Evolutionary conservation across 768 basidiomycete species (phyloP).

Genomic region (Tulasnella sp.): DNA sequence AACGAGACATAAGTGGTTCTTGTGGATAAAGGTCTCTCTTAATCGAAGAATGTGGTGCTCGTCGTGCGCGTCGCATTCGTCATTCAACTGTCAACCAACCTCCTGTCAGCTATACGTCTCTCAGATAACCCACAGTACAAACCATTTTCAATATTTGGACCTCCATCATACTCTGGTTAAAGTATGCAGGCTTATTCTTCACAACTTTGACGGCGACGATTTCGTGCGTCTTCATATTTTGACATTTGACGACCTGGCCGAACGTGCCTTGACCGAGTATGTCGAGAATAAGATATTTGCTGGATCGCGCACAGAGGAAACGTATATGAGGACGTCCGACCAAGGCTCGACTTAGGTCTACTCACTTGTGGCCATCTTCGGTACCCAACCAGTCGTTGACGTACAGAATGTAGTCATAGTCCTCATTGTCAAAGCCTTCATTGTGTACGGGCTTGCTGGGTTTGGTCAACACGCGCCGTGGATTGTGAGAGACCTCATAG

Average conservation of each 20-base stretch:
- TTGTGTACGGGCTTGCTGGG: conserved; percentile 93
- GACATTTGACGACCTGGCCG: conserved; percentile 98
- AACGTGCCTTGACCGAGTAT: conserved; percentile 98
- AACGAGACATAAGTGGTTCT: conserved; percentile 91
- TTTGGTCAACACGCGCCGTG: conserved; percentile 91
- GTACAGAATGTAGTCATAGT: conserved; percentile 98
- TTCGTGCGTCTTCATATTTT: conserved; percentile 98
- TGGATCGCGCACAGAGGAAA: conserved; percentile 16
- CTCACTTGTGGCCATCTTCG: conserved; percentile 90
- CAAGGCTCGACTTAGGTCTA: conserved; percentile 19
- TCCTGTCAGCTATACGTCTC: not conserved
- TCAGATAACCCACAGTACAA: conserved; percentile 26
- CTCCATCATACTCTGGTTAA: conserved; percentile 99
- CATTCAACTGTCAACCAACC: conserved; percentile 60
- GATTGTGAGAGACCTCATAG: conserved; percentile 91
- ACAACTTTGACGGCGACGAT: conserved; percentile 98
- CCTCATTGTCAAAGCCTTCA: conserved; percentile 96
- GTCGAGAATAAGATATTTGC: conserved; percentile 90
- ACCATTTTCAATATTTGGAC: conserved; percentile 95
- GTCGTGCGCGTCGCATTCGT: conserved; percentile 83
- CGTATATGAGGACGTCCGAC: not conserved
- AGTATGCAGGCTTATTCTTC: conserved; percentile 99
- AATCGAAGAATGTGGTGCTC: conserved; percentile 94
- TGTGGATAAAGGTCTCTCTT: conserved; percentile 92
- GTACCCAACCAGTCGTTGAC: conserved; percentile 96